Conservation (phyloP, 2,329 filamentous ascomycete genomes). For the Simplicillium aogashimaense region DNA sequence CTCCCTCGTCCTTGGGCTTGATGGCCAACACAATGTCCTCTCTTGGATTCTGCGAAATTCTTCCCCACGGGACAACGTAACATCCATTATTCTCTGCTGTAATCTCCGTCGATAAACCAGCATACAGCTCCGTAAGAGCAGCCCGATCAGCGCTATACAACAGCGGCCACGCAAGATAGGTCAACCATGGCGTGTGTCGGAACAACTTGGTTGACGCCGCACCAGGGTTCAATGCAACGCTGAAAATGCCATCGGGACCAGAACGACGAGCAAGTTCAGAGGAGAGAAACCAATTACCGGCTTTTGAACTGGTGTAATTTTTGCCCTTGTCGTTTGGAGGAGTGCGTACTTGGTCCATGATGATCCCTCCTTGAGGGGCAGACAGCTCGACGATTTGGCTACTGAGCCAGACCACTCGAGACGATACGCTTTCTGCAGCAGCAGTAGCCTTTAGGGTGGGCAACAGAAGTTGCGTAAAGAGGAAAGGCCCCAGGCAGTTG, state of each 20-base stretch:
- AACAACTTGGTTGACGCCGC: slow-evolving; percentile 20
- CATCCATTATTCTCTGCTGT: slow-evolving; percentile 18
- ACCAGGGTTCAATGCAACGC: slow-evolving; percentile 20
- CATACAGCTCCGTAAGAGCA: slow-evolving; percentile 7
- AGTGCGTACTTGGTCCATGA: neutral
- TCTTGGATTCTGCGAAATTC: too few species aligned
- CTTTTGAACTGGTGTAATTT: slow-evolving; percentile 14
- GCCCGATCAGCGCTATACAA: neutral
- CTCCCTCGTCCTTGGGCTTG: too few species aligned
- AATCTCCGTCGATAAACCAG: slow-evolving; percentile 18
- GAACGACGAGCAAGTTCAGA: slow-evolving; percentile 14
- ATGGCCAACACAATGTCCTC: too few species aligned
- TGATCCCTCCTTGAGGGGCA: slow-evolving; percentile 3
- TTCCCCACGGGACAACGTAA: slow-evolving; percentile 4
- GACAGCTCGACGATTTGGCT: slow-evolving; percentile 11
- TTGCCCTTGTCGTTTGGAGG: slow-evolving; percentile 4
- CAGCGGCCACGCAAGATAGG: slow-evolving; percentile 4
- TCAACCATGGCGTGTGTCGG: slow-evolving; percentile 11
- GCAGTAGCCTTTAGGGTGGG: slow-evolving; percentile 19
- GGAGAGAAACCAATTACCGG: slow-evolving; percentile 12
- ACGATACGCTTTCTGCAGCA: slow-evolving; percentile 12
- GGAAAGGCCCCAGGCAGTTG: slow-evolving; percentile 24
- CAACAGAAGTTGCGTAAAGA: slow-evolving; percentile 22
- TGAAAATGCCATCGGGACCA: slow-evolving; percentile 11
- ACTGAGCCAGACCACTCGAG: slow-evolving; percentile 13